A percentile compares a stretch with the other conserved stretches of the same genome.
Evolutionary conservation across 768 basidiomycete genomes (phyloP).

Genomic region (Amanita rimosa): DNA sequence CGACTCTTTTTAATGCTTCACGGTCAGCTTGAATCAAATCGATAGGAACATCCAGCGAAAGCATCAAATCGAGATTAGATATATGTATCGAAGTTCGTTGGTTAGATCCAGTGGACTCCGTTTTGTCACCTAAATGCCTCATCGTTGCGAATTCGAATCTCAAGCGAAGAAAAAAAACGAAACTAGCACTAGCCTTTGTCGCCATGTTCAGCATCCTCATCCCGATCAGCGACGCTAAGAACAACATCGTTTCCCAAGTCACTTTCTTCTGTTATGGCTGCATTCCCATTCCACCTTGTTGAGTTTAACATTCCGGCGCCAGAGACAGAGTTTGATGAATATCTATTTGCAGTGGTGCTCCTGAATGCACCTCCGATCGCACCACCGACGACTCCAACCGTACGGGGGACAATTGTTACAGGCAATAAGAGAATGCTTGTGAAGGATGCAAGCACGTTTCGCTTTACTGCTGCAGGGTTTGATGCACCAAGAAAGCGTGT

Average conservation of each 20-base stretch:
- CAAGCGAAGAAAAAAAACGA: neutral
- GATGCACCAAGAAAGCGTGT: constrained; percentile 64
- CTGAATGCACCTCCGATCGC: constrained; percentile 59
- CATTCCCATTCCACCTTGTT: constrained; percentile 61
- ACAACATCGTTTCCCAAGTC: constrained; percentile 31
- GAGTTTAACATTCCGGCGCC: constrained; percentile 89
- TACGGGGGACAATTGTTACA: constrained; percentile 90
- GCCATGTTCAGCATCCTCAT: constrained; percentile 9
- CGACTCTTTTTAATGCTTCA: constrained; percentile 83
- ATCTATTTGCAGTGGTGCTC: constrained; percentile 62
- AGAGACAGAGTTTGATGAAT: constrained; percentile 34
- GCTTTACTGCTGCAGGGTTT: constrained; percentile 87
- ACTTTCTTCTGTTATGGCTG: constrained; percentile 20
- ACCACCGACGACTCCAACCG: constrained; percentile 58
- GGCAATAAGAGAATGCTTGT: constrained; percentile 83
- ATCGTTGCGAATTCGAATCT: too few relatives aligned
- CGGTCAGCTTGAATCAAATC: constrained; percentile 91
- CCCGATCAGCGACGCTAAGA: constrained; percentile 36
- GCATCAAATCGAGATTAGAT: constrained; percentile 65
- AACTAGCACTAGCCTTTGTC: neutral
- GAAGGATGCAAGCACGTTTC: constrained; percentile 88
- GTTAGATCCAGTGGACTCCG: neutral
- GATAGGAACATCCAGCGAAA: constrained; percentile 85
- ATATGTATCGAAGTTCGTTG: constrained; percentile 4
- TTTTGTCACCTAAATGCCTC: neutral